phyloP scores from a whole-genome alignment of 1,139 yeast genomes.

The Arxiozyma slooffiae region DNA sequence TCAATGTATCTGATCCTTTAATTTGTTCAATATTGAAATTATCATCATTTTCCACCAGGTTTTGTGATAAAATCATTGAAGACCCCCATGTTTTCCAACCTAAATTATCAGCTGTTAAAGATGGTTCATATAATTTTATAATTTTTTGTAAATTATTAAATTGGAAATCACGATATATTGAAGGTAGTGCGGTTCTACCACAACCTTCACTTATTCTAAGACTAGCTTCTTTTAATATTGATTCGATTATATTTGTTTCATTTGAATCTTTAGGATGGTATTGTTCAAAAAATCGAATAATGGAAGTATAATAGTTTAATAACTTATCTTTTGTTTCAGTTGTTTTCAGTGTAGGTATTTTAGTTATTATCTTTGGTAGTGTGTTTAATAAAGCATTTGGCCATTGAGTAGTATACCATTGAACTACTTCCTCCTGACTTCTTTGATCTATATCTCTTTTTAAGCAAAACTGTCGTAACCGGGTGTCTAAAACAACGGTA shows the following conservation, averaged over 20 bases:
- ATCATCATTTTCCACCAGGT: conserved; percentile 23
- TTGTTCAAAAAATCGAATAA: conserved; percentile 47
- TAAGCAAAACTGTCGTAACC: conserved; percentile 20
- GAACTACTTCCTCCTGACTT: conserved; percentile 26
- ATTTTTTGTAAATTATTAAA: conserved; percentile 32
- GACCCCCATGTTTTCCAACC: conserved; percentile 98
- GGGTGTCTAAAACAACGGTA: background rate
- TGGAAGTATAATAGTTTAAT: conserved; percentile 53
- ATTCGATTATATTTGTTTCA: conserved; percentile 29
- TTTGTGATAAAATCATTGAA: conserved; percentile 56
- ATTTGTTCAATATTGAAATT: background rate
- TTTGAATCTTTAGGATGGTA: conserved; percentile 9
- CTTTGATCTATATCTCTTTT: conserved; percentile 28
- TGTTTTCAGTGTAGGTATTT: conserved; percentile 17
- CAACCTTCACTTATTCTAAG: conserved; percentile 67
- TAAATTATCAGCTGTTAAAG: conserved; percentile 73
- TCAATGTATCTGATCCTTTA: conserved; percentile 13
- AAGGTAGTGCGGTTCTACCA: conserved; percentile 81
- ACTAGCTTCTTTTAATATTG: conserved; percentile 47
- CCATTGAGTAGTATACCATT: conserved; percentile 38
- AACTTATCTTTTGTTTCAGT: conserved; percentile 24
- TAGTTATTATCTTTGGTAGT: conserved; percentile 29
- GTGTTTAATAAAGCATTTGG: conserved; percentile 30
- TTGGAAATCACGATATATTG: conserved; percentile 43
- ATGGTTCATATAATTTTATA: conserved; percentile 63